phyloP scores from a whole-genome alignment of 2,329 filamentous ascomycete species.

The Cercospora brassicicola region DNA sequence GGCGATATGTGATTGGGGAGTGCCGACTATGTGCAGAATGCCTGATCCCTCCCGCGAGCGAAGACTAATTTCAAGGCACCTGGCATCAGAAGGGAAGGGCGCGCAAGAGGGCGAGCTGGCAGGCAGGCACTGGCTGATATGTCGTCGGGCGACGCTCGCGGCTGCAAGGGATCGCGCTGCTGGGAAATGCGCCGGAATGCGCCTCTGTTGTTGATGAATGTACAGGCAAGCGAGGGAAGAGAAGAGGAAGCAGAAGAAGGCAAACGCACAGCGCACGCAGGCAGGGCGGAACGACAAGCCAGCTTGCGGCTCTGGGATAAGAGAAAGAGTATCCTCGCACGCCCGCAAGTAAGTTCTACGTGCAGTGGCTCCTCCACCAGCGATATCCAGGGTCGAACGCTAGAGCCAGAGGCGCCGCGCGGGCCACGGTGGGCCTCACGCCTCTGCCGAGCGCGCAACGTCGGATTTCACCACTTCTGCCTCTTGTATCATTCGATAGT shows the following conservation, averaged over 20 bases:
- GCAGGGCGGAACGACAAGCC: slow-evolving; percentile 7
- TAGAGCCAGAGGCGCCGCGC: neutral
- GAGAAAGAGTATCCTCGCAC: neutral
- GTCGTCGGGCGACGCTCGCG: neutral
- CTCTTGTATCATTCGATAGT: neutral
- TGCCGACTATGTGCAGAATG: slow-evolving; percentile 31
- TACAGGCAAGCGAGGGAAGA: neutral
- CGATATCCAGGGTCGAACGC: slow-evolving; percentile 1
- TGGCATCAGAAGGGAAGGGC: slow-evolving; percentile 10
- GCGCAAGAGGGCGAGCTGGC: slow-evolving; percentile 7
- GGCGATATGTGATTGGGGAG: slow-evolving; percentile 27
- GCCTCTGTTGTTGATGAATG: slow-evolving; percentile 15
- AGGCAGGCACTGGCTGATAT: slow-evolving; percentile 9
- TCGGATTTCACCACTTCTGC: neutral
- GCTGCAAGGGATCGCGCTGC: slow-evolving; percentile 20
- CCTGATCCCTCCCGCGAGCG: slow-evolving; percentile 27
- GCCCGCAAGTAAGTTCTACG: neutral
- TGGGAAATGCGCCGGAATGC: slow-evolving; percentile 24
- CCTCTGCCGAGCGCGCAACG: neutral
- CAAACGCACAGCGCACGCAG: neutral
- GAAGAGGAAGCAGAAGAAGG: neutral
- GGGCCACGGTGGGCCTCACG: neutral
- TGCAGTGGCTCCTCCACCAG: neutral
- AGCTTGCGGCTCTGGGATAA: slow-evolving; percentile 9
- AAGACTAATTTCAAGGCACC: slow-evolving; percentile 25